Conservation (phyloP, 768 basidiomycete genomes). For the Dioszegia aurantiaca region DNA sequence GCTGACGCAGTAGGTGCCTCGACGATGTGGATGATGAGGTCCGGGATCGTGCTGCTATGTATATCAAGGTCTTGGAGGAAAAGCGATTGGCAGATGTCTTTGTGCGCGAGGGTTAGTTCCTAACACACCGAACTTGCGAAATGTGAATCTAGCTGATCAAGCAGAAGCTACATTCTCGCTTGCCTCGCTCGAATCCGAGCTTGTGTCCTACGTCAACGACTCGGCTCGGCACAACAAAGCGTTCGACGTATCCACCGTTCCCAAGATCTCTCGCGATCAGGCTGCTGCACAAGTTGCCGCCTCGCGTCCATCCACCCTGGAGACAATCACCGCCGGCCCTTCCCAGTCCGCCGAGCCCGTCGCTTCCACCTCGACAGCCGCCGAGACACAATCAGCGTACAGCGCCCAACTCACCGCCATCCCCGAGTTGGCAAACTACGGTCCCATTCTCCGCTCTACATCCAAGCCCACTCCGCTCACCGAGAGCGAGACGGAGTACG, state of each 20-base stretch:
- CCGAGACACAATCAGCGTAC: constrained; percentile 84
- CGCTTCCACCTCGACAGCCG: constrained; percentile 68
- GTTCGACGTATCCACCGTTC: constrained; percentile 79
- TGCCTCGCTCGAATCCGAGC: constrained; percentile 79
- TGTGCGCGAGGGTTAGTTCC: constrained; percentile 77
- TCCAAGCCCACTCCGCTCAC: constrained; percentile 76
- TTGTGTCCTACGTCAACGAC: constrained; percentile 91
- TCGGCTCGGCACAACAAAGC: constrained; percentile 65
- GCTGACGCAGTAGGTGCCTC: constrained; percentile 65
- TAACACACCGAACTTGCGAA: not conserved
- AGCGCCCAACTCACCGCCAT: constrained; percentile 79
- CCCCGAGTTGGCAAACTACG: constrained; percentile 80
- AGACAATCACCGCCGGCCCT: constrained; percentile 59
- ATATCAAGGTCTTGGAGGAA: constrained; percentile 78
- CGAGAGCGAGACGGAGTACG: constrained; percentile 96
- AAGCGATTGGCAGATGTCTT: constrained; percentile 76
- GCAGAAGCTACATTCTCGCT: constrained; percentile 92
- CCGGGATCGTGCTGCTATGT: constrained; percentile 92
- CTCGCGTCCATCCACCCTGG: constrained; percentile 80
- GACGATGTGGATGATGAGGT: constrained; percentile 99
- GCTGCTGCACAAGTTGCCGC: constrained; percentile 73
- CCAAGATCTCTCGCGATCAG: constrained; percentile 91
- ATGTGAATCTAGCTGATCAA: constrained; percentile 1
- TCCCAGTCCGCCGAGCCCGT: constrained; percentile 60
- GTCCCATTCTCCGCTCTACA: constrained; percentile 81